Base-by-base conservation (phyloP, 805 yeast species). In the Metschnikowia henanensis region DNA sequence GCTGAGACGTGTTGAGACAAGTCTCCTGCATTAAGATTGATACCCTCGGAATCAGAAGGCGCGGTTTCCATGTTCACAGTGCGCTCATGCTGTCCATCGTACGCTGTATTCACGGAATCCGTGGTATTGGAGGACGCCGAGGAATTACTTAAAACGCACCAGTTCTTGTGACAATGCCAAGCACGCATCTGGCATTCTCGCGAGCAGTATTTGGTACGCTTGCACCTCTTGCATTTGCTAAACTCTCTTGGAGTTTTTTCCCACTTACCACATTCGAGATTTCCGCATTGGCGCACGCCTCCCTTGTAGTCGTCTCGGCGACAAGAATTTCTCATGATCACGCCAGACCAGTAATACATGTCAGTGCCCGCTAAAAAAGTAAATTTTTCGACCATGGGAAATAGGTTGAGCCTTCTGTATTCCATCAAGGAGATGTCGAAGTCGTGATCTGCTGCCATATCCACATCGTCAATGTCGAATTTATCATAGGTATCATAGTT, bases 241-340 rank as follows among this genome's bases (percentile, higher is more conserved):
- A 92, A 92, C 60, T 92, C 95, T 34, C 95, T 77, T 6, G 97
- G 96, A 49, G 69, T 81, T 36, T 77, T 79, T 64, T 92, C 99
- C 98, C 98, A 92, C 59, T 77, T 83, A 9, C 97, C 97, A 67
- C 99, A 92, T 21, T 81, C 85, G 54, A 90, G 86, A 61, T 84
- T 84, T 1, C 97, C 97, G 65, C 99, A 92, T 66, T 94, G 98
- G 41, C 98, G 76, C 23, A 92, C 85, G 1, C 97, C 97, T 15
- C 92, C 92, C 45, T 84, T 77, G 33, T 76, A 63, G 59, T 91
- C 97, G 61, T 92, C 94, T 57, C 91, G 83, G 45, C 97, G 78
- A 61, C 97, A 92, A 1, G 96, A 90, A 63, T 94, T 94, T 43
- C 98, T 75, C 91, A 94, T 94, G 30, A 91, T 89, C n/a, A 92